These are phyloP conservation scores for Allium sativum DNA, from an alignment of 106 monocot species.

Conservation along the genomic window DNA sequence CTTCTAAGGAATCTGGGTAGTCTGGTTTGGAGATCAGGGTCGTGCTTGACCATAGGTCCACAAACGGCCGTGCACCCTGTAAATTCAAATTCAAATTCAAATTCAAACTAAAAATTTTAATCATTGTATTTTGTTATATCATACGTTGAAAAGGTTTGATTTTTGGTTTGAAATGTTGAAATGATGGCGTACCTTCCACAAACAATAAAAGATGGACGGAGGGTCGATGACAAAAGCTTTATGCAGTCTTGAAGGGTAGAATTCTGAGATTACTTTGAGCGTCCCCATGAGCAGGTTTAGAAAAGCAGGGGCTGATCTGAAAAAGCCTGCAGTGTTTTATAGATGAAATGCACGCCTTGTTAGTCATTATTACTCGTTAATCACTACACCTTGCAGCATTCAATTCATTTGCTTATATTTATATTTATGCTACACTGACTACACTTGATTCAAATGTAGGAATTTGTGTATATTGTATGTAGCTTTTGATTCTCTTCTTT, in stretches of 20 bases:
- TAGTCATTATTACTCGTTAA: too few species aligned
- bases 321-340: conserved; percentile 33
- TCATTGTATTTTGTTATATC: neutral
- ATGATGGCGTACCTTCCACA: conserved; percentile 46
- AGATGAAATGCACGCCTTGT: neutral
- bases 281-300: conserved; percentile 42
- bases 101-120: too few species aligned
- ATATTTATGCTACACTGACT: too few species aligned
- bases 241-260: conserved; percentile 58
- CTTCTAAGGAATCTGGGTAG: conserved; percentile 17
- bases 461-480: too few species aligned
- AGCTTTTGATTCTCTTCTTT: too few species aligned
- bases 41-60: conserved; percentile 32
- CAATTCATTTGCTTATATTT: too few species aligned
- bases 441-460: too few species aligned
- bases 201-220: conserved; percentile 45
- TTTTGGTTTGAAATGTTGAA: neutral
- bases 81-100: too few species aligned
- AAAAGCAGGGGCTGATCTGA: conserved; percentile 51
- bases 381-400: too few species aligned
- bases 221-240: conserved; percentile 49
- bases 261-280: conserved; percentile 50
- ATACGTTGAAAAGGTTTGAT: neutral
- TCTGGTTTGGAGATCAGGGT: conserved; percentile 27
- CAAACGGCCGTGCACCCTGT: conserved; percentile 55